Percentiles rank a stretch among this genome's conserved stretches.
phyloP scores from a whole-genome alignment of 768 basidiomycete species.

The Leccinum subgranulosum region DNA sequence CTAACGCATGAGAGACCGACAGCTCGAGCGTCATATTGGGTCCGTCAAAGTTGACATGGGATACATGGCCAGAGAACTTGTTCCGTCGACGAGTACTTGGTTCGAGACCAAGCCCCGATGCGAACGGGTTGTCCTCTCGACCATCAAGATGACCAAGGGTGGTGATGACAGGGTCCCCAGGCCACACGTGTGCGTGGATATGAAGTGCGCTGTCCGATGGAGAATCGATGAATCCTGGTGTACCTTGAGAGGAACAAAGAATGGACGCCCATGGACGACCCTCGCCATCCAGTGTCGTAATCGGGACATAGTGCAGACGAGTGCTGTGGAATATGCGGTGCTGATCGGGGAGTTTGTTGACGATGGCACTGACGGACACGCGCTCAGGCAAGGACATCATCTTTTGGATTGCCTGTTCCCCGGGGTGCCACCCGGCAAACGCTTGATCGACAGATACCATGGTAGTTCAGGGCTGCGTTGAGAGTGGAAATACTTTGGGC shows the following conservation, averaged over 20 bases:
- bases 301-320: slow-evolving; percentile 29
- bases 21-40: slow-evolving; percentile 37
- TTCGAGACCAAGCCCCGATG: slow-evolving; percentile 61
- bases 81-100: slow-evolving; percentile 55
- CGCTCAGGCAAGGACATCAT: slow-evolving; percentile 23
- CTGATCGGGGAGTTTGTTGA: slow-evolving; percentile 27
- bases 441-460: slow-evolving; percentile 14
- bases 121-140: slow-evolving; percentile 28
- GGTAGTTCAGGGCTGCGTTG: background rate
- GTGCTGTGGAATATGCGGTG: slow-evolving; percentile 33
- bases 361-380: slow-evolving; percentile 24
- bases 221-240: slow-evolving; percentile 27
- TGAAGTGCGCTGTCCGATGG: slow-evolving; percentile 20
- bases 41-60: slow-evolving; percentile 30
- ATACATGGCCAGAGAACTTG: slow-evolving; percentile 54
- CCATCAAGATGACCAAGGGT: slow-evolving; percentile 25
- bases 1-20: slow-evolving; percentile 53
- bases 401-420: slow-evolving; percentile 27
- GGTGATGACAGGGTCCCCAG: slow-evolving; percentile 51
- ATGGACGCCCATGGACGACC: slow-evolving; percentile 35
- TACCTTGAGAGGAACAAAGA: slow-evolving; percentile 26
- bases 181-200: slow-evolving; percentile 29
- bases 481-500: background rate
- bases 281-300: slow-evolving; percentile 30
- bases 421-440: slow-evolving; percentile 44